Evolutionary conservation across 1,284 basidiomycete genomes (phyloP).

Genomic region (Wallemia mellicola): DNA sequence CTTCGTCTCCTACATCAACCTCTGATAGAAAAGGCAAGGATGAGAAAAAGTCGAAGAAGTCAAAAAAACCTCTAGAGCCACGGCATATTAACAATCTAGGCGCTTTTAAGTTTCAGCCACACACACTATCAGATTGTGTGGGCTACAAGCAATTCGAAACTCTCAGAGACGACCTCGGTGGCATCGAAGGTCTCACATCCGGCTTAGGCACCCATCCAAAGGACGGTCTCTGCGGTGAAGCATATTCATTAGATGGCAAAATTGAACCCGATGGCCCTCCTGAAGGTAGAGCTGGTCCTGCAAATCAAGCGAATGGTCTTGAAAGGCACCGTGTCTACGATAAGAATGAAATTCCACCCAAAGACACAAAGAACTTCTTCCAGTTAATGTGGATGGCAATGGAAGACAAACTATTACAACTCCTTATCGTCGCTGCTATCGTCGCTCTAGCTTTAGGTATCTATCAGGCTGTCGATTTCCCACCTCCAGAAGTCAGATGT

Average conservation of each 20-base stretch:
- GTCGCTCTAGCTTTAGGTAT: slow-evolving; percentile 79
- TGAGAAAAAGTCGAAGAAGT: neutral
- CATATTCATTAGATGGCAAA: slow-evolving; percentile 4
- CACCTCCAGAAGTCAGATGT: slow-evolving; percentile 22
- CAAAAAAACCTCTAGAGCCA: neutral
- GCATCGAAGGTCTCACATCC: slow-evolving; percentile 31
- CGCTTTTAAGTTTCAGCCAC: slow-evolving; percentile 41
- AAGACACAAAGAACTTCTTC: slow-evolving; percentile 47
- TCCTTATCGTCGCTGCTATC: slow-evolving; percentile 68
- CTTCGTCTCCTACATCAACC: neutral
- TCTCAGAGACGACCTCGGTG: slow-evolving; percentile 39
- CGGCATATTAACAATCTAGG: slow-evolving; percentile 26
- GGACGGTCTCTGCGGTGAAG: slow-evolving; percentile 19
- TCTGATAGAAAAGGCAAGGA: neutral
- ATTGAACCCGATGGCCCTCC: slow-evolving; percentile 7
- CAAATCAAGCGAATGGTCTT: slow-evolving; percentile 27
- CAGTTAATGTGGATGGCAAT: slow-evolving; percentile 76
- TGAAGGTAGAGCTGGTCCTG: slow-evolving; percentile 15
- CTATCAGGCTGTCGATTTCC: slow-evolving; percentile 65
- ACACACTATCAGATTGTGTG: slow-evolving; percentile 49
- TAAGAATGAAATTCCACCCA: slow-evolving; percentile 44
- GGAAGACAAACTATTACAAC: slow-evolving; percentile 66
- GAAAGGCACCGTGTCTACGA: slow-evolving; percentile 51
- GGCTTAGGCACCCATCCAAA: slow-evolving; percentile 41
- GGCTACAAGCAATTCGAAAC: slow-evolving; percentile 41